Percentiles rank a stretch among this genome's conserved stretches.
These are phyloP conservation scores for Chenopodium album DNA, from an alignment of 148 eudicot genomes.

Conservation along the genomic window DNA sequence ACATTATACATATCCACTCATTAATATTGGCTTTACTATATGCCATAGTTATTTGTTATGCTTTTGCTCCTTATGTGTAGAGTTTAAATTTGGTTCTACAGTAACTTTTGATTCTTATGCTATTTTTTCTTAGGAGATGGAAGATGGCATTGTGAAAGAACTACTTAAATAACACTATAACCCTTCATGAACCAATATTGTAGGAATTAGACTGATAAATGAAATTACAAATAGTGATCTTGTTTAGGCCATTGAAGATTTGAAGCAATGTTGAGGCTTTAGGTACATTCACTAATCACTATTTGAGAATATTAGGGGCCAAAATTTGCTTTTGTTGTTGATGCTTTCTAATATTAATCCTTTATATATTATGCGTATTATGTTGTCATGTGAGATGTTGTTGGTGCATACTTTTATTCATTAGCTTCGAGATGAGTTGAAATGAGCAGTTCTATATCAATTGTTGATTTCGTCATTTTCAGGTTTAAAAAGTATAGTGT, in stretches of 20 bases:
- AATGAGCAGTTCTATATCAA: background rate
- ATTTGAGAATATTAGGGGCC: no score
- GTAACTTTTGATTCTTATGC: background rate
- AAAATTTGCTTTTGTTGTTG: background rate
- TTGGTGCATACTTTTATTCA: background rate
- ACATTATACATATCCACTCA: no score
- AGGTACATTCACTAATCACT: no score
- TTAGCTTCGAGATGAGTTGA: background rate
- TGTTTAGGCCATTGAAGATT: background rate
- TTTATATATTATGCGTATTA: background rate
- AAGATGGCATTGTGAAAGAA: background rate
- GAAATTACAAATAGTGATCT: background rate
- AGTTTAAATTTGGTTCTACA: background rate
- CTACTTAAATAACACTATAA: background rate
- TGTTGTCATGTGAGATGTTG: background rate
- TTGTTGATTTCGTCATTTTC: background rate
- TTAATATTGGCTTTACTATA: background rate
- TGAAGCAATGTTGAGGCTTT: background rate
- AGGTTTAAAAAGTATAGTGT: background rate
- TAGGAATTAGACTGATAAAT: background rate
- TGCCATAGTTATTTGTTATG: no score
- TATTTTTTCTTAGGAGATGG: background rate
- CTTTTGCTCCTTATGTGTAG: background rate
- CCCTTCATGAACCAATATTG: background rate
- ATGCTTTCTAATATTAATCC: background rate